These are phyloP conservation scores for Nothophytophthora sp. DNA, from an alignment of 352 stramenopile genomes.

Conservation along the genomic window DNA sequence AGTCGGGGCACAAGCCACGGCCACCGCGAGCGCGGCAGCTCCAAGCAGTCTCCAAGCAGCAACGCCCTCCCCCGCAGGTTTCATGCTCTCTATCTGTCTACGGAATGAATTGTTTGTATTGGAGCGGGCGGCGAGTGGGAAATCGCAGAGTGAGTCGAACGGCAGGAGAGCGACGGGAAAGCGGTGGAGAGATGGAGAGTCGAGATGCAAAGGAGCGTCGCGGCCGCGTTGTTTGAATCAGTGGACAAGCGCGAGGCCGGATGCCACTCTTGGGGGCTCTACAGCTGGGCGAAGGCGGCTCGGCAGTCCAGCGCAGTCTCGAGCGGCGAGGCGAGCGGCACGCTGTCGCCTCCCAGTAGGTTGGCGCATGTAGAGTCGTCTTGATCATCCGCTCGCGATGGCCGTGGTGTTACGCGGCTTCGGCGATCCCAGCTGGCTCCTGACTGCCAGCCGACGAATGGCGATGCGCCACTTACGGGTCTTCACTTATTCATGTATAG, in stretches of 20 bases:
- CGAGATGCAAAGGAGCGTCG: slow-evolving; percentile 21
- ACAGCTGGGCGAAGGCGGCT: background rate
- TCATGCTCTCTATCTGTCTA: slow-evolving; percentile 2
- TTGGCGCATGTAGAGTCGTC: background rate
- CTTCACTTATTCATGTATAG: too few relatives aligned
- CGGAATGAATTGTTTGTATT: slow-evolving; percentile 14
- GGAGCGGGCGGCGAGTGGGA: too few relatives aligned
- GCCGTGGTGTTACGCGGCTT: too few relatives aligned
- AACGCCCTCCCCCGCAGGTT: too few relatives aligned
- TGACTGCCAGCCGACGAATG: too few relatives aligned
- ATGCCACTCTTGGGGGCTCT: background rate
- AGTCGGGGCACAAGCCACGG: slow-evolving; percentile 1
- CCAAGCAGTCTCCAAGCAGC: too few relatives aligned
- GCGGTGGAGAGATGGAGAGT: too few relatives aligned
- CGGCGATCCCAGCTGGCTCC: background rate
- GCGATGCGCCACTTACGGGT: too few relatives aligned
- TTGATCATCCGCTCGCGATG: background rate
- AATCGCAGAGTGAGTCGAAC: slow-evolving; percentile 39
- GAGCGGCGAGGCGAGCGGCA: background rate
- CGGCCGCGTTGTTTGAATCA: background rate
- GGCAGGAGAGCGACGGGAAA: too few relatives aligned
- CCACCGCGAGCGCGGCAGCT: slow-evolving; percentile 8
- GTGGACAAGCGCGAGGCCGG: too few relatives aligned
- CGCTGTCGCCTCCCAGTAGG: background rate
- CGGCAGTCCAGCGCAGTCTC: background rate